Base-by-base conservation (phyloP, 768 basidiomycete species). In the Rhizopogon vinicolor region DNA sequence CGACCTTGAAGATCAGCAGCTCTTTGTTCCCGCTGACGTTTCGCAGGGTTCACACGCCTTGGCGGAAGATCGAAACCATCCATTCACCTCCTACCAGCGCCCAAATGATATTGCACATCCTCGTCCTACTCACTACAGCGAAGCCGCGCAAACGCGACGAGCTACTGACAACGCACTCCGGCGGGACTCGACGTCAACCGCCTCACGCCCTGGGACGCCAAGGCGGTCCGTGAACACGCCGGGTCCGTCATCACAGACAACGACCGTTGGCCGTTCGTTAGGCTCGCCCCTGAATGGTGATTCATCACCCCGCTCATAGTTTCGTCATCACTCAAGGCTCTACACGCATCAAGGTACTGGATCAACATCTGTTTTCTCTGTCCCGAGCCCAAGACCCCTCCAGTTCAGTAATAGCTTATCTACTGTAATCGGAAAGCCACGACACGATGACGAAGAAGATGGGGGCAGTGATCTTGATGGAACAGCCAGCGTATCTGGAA, bases 21-120 rank as follows among this genome's bases (percentile, higher is more conserved):
- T 89, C 29, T 91, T 91, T 62, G 84, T 89, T 25, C 91, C 90
- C 28, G 88, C 87, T 25, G 86, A 89, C 56, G 65, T 72, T 42
- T 70, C 69, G 41, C 41, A 5, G 41, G 60, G 42, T 40, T 29
- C 55, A 41, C 39, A 40, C 40, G 37, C 41, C 5, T 31, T 58
- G 25, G n/a, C 51, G 10, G 28, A 48, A 50, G 62, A 63, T 28
- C 51, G 44, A 22, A 44, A 19, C 16, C 55, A 39, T 49, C 14
- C 44, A 43, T 25, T 54, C 54, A 37, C 60, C 44, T 5, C 3
- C 39, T 33, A 48, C 53, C 57, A 56, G 8, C 33, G 59, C 39
- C 44, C 52, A 14, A 64, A 59, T 13, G 48, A 48, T 12, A 61
- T 70, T 10, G 69, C 58, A 33, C 67, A 70, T 44, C 71, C 71